Base-by-base conservation (phyloP, 208 protist genomes). In the Trypanosoma caninum region DNA sequence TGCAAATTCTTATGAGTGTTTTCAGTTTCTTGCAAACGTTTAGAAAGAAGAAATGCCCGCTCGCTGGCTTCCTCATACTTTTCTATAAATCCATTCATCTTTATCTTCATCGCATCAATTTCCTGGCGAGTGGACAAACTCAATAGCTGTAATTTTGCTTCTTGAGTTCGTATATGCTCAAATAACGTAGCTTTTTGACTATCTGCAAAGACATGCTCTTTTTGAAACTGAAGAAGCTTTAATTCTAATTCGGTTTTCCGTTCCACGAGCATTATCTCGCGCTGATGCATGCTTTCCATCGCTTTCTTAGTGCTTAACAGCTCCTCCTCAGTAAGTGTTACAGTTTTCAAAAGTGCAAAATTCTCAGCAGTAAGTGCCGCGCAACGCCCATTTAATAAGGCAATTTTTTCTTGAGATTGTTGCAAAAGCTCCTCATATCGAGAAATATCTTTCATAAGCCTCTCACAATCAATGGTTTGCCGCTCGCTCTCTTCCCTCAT, bases 401-500 rank as follows among this genome's bases (percentile, higher is more conserved):
- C 42, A 37, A 54, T 38, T n/a, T 61, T 53, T 13, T 42, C 37
- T 42, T 63, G 34, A 54, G 52, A 45, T 20, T 59, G 30, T 30
- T 56, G 38, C 23, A 69, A 23, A 52, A 72, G 69, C 35, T 69
- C 56, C 25, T 64, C 59, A 34, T 72, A 40, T 1, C 44, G 44
- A 18, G 30, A 20, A 23, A 78, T 22, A 30, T 74, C 44, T n/a
- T 47, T 50, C 16, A 65, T 42, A 10, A 94, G 58, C 6, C 50
- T 50, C 9, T 75, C 66, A 46, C 76, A 78, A 23, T 81, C 72
- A 3, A 72, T 38, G 37, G 76, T 44, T 5, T 76, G 65, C 9
- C 64, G 69, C 37, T 94, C 87, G 56, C 80, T 81, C 59, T 87
- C 77, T 48, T 94, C 87, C 14, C 76, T 70, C 68, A 91, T 82